phyloP scores from a whole-genome alignment of 2,329 filamentous ascomycete genomes.

The Beauveria sp. region DNA sequence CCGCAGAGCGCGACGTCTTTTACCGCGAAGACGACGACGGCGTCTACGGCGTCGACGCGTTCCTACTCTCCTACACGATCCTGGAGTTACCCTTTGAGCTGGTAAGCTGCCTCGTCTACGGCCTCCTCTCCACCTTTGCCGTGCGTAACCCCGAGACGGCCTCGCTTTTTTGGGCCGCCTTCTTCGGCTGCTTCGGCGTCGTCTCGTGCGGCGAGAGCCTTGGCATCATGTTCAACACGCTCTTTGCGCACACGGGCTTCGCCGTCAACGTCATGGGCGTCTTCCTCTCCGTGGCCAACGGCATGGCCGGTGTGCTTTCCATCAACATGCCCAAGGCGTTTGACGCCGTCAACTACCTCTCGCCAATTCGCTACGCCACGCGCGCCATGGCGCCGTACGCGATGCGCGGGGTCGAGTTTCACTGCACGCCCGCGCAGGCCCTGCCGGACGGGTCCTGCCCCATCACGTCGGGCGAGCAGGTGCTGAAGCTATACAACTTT shows the following conservation, averaged over 20 bases:
- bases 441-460: slow-evolving; percentile 55
- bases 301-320: slow-evolving; percentile 64
- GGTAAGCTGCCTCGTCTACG: slow-evolving; percentile 56
- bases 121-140: slow-evolving; percentile 55
- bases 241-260: slow-evolving; percentile 68
- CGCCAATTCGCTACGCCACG: slow-evolving; percentile 62
- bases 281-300: slow-evolving; percentile 61
- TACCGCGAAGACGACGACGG: slow-evolving; percentile 69
- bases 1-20: slow-evolving; percentile 65
- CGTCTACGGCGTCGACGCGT: slow-evolving; percentile 63
- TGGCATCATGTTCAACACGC: slow-evolving; percentile 73
- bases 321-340: slow-evolving; percentile 62
- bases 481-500: slow-evolving; percentile 59
- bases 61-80: slow-evolving; percentile 61
- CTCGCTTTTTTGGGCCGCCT: slow-evolving; percentile 58
- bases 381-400: slow-evolving; percentile 61
- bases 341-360: slow-evolving; percentile 62
- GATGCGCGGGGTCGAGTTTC: slow-evolving; percentile 52
- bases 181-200: slow-evolving; percentile 65
- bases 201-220: slow-evolving; percentile 68
- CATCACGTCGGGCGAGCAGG: slow-evolving; percentile 58
- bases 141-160: slow-evolving; percentile 56
- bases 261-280: slow-evolving; percentile 66
- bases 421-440: slow-evolving; percentile 53
- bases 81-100: slow-evolving; percentile 69